These are phyloP conservation scores for Leavenworthia alabamica DNA, from an alignment of 345 rosid species.

Conservation along the genomic window DNA sequence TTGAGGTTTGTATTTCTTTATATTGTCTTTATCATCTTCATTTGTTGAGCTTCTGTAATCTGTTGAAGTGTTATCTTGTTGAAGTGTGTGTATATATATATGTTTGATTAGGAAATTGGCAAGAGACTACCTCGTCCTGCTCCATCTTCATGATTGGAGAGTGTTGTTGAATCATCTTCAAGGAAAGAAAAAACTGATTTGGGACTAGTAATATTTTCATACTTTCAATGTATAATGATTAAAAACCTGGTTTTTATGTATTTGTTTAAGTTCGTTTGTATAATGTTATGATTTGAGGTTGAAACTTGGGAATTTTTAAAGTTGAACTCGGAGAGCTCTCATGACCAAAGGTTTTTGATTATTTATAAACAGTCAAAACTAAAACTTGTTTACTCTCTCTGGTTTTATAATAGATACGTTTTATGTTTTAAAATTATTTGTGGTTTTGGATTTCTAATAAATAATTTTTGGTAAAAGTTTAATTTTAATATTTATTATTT, in stretches of 20 bases:
- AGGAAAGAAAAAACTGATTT: conserved; percentile 1
- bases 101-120: conserved; percentile 78
- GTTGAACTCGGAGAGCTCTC: too few species aligned
- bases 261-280: conserved; percentile 20
- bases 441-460: too few species aligned
- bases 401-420: too few species aligned
- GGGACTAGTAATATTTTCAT: neutral
- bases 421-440: too few species aligned
- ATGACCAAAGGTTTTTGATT: too few species aligned
- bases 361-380: too few species aligned
- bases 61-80: conserved; percentile 12
- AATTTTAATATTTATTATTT: too few species aligned
- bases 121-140: conserved; percentile 80
- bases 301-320: neutral
- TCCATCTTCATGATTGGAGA: conserved; percentile 40
- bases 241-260: neutral
- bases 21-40: neutral
- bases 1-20: conserved; percentile 49
- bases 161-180: conserved; percentile 23
- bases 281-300: conserved; percentile 16
- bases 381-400: too few species aligned
- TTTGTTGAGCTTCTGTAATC: neutral
- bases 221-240: conserved; percentile 16
- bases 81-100: neutral
- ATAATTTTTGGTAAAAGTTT: too few species aligned